Evolutionary conservation across 768 basidiomycete species (phyloP).

Genomic region (Leucocoprinus birnbaumii): DNA sequence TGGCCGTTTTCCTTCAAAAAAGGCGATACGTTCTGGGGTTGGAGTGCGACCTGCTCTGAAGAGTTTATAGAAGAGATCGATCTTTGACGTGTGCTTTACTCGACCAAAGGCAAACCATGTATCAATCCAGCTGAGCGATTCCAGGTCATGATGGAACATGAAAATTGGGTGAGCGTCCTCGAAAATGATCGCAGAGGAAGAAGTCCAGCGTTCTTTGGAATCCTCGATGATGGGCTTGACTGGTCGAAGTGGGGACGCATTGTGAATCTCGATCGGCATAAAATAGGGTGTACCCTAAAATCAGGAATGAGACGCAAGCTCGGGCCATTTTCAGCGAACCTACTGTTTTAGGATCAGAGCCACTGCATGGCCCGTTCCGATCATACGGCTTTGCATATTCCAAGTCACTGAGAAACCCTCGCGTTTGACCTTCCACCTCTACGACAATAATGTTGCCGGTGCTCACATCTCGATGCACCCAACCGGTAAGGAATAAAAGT

Average conservation of each 20-base stretch:
- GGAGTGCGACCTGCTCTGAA: too few relatives aligned
- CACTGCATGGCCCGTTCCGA: not conserved
- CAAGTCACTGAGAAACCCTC: constrained; percentile 10
- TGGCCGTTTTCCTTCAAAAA: too few relatives aligned
- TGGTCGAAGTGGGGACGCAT: not conserved
- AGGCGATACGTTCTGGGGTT: too few relatives aligned
- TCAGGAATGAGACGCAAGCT: not conserved
- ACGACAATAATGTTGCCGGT: constrained; percentile 7
- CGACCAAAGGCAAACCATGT: too few relatives aligned
- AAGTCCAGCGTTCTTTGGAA: not conserved
- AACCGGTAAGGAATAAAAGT: constrained; percentile 9
- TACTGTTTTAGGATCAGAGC: constrained; percentile 5
- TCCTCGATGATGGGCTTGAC: not conserved
- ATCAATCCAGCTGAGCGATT: too few relatives aligned
- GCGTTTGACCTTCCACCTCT: not conserved
- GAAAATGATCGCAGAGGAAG: too few relatives aligned
- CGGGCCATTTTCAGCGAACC: not conserved
- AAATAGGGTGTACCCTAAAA: constrained; percentile 1
- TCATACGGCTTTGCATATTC: constrained; percentile 11
- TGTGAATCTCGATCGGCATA: constrained; percentile 1
- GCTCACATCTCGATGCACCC: constrained; percentile 12
- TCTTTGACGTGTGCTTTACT: too few relatives aligned
- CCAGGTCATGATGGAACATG: too few relatives aligned
- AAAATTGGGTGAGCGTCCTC: too few relatives aligned
- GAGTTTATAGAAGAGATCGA: too few relatives aligned